phyloP scores from a whole-genome alignment of 2,329 filamentous ascomycete species.

The Fusarium penzigii region DNA sequence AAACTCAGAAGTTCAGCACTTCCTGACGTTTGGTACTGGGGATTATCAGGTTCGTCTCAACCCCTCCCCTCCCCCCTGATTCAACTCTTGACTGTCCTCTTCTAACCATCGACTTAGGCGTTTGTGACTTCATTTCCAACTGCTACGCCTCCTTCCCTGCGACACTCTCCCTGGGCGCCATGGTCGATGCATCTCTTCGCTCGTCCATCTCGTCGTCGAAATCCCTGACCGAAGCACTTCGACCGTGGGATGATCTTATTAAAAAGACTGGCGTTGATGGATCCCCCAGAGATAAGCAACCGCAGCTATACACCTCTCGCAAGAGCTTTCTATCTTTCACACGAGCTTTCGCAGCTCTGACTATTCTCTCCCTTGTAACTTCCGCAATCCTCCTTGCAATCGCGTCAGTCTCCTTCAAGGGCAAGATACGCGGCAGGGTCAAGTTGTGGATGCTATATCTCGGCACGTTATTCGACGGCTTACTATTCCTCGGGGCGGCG shows the following conservation, averaged over 20 bases:
- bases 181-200: conserved; percentile 15
- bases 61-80: too few relatives aligned
- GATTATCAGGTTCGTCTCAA: conserved; percentile 12
- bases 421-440: not conserved
- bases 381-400: conserved; percentile 8
- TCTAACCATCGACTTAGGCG: not conserved
- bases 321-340: conserved; percentile 9
- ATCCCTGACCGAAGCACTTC: conserved; percentile 5
- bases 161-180: conserved; percentile 11
- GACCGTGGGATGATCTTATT: conserved; percentile 10
- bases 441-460: conserved; percentile 14
- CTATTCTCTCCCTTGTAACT: conserved; percentile 13
- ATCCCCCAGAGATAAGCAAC: conserved; percentile 2
- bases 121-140: conserved; percentile 12
- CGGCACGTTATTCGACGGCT: conserved; percentile 11
- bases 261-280: conserved; percentile 11
- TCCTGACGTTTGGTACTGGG: conserved; percentile 14
- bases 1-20: conserved; percentile 2
- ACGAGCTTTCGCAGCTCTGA: conserved; percentile 14
- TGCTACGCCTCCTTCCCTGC: conserved; percentile 13
- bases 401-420: conserved; percentile 5
- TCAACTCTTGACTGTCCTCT: not conserved
- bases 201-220: conserved; percentile 4
- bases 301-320: conserved; percentile 4
- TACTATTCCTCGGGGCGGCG: conserved; percentile 7